Percentiles rank a stretch among this genome's conserved stretches.
Evolutionary conservation across 108 stramenopile genomes (phyloP).

Genomic region (Cyclotella choctawhatcheeana): DNA sequence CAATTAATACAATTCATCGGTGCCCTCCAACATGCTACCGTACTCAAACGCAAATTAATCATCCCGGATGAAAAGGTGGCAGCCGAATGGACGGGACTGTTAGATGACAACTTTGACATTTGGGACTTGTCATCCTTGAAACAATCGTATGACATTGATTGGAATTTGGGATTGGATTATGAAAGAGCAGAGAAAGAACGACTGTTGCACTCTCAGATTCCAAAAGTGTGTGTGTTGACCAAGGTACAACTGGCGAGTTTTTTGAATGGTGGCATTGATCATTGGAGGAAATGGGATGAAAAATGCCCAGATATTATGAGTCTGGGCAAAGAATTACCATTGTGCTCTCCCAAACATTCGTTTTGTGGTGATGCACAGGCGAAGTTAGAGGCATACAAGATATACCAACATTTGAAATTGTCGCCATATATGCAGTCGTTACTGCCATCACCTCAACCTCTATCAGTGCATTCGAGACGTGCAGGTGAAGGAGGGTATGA

Average conservation of each 20-base stretch:
- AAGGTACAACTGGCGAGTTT: conserved; percentile 14
- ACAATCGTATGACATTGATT: conserved; percentile 38
- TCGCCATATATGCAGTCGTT: conserved; percentile 28
- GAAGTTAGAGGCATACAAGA: conserved; percentile 23
- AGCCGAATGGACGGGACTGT: conserved; percentile 46
- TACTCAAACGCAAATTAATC: conserved; percentile 37
- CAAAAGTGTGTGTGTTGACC: conserved; percentile 31
- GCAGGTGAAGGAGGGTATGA: conserved; percentile 43
- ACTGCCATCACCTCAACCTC: conserved; percentile 32
- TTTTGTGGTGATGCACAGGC: conserved; percentile 44
- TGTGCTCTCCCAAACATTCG: conserved; percentile 10
- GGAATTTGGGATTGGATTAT: conserved; percentile 16
- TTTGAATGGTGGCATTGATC: conserved; percentile 30
- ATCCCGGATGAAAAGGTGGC: conserved; percentile 44
- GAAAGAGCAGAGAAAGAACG: background rate
- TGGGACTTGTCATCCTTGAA: conserved; percentile 43
- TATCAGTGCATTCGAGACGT: conserved; percentile 38
- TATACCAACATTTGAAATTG: conserved; percentile 36
- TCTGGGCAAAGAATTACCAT: conserved; percentile 2
- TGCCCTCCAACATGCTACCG: conserved; percentile 35
- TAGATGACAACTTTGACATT: conserved; percentile 32
- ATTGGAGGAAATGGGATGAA: conserved; percentile 42
- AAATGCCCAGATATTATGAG: conserved; percentile 27
- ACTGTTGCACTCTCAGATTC: conserved; percentile 19
- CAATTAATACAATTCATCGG: conserved; percentile 48